Evolutionary conservation across 345 rosid species (phyloP).

Genomic region (Carallia brachiata): DNA sequence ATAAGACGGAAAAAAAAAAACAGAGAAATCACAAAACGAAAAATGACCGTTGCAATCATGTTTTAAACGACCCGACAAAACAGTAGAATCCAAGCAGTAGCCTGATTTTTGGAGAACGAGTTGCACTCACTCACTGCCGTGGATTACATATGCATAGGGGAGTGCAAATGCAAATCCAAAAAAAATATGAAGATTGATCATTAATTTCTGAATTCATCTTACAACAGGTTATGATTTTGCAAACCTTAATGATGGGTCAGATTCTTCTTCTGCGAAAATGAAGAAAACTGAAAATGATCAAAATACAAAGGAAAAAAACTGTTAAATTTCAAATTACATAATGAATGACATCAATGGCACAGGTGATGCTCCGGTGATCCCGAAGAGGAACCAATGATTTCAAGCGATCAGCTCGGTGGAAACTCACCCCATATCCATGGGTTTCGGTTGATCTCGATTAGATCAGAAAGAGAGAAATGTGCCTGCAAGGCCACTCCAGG

Average conservation of each 20-base stretch:
- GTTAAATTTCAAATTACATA: no score
- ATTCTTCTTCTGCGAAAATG: not conserved
- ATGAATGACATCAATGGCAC: not conserved
- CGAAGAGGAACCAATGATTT: no score
- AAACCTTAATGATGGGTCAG: not conserved
- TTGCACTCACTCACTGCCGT: not conserved
- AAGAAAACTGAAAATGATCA: conserved; percentile 7
- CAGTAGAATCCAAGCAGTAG: no score
- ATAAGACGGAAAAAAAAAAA: no score
- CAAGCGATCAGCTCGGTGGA: no score
- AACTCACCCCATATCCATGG: no score
- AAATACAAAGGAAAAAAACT: not conserved
- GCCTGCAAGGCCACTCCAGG: not conserved
- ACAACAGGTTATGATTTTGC: not conserved
- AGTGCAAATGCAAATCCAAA: not conserved
- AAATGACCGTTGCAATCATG: no score
- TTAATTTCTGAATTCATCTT: not conserved
- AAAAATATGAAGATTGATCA: not conserved
- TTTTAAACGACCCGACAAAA: no score
- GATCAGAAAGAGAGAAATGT: not conserved
- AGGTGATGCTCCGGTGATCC: not conserved
- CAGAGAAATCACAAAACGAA: no score
- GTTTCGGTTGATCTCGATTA: not conserved
- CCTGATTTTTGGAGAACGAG: no score
- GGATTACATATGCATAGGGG: not conserved